Evolutionary conservation across 345 rosid genomes (phyloP), one percentile per base, ranked within the genome.

Genomic region (Gossypium raimondii): DNA sequence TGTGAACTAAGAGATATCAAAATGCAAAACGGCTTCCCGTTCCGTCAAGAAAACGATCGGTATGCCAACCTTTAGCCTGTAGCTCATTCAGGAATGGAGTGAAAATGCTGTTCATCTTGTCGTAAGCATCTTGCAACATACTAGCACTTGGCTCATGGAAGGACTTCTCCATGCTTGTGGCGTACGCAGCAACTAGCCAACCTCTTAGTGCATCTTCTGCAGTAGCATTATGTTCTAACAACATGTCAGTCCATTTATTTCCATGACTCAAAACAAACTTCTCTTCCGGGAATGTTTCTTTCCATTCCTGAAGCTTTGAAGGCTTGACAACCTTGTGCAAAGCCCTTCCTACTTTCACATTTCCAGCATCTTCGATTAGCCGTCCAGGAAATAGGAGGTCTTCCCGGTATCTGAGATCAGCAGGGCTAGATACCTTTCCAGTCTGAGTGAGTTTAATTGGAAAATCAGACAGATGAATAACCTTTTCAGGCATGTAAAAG

Each of bases 121-220:
- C 81, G 45, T 91, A 89, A 1, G 97, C 97, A 3, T 85, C 91
- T 81, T 73, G 86, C 82, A 91, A 57, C 44, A 84, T 77, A 2
- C 72, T 41, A 12, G 56, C 73, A 64, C 76, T 87, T 10, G 73
- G 73, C 76, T 80, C 81, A 11, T 70, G 62, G 27, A 78, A 78
- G 11, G 79, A 84, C 29, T 82, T 81, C 77, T 44, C 74, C 88
- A 78, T 86, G 64, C 77, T 79, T 16, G 85, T 76, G 27, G 88
- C 87, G 78, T 84, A 89, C 9, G 92, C 98, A 67, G 99, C 97
- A 59, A 95, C 92, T 67, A 93, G 75, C 99, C 99, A 95, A 53
- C 98, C 99, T 87, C 93, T 89, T 81, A 91, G 73, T 57, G 94
- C 99, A 72, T 95, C 98, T 89, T 92, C 93, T 10, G 89, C 99